Evolutionary conservation across 2,329 filamentous ascomycete genomes (phyloP).

Genomic region (Aphanoascus verrucosus): DNA sequence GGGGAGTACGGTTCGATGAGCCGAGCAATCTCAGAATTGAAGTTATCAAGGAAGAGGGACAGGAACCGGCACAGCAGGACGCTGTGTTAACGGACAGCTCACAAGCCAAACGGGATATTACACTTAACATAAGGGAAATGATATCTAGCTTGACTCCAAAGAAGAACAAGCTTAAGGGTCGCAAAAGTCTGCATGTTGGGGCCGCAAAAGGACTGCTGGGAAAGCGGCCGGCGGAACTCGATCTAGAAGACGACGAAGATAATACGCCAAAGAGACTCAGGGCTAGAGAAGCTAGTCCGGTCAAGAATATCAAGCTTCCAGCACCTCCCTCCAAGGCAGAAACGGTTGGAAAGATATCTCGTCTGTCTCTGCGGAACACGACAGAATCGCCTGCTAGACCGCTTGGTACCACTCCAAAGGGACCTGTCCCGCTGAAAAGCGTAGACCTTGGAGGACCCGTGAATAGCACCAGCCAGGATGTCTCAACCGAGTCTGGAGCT

Average conservation of each 20-base stretch:
- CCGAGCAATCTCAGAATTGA: conserved; percentile 46
- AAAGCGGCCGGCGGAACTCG: conserved; percentile 62
- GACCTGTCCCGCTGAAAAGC: conserved; percentile 24
- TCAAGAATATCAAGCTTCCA: conserved; percentile 62
- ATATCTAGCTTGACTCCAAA: conserved; percentile 69
- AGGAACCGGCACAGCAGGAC: conserved; percentile 25
- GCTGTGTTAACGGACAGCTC: conserved; percentile 39
- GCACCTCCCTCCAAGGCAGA: conserved; percentile 59
- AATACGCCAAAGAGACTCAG: conserved; percentile 54
- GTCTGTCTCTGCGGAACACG: conserved; percentile 38
- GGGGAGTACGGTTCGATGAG: conserved; percentile 54
- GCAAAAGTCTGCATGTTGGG: conserved; percentile 67
- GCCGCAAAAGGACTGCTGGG: conserved; percentile 63
- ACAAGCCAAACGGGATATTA: conserved; percentile 50
- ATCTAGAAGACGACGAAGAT: conserved; percentile 51
- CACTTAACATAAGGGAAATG: conserved; percentile 61
- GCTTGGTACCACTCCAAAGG: conserved; percentile 19
- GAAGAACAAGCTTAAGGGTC: conserved; percentile 54
- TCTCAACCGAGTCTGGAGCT: conserved; percentile 29
- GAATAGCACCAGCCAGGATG: conserved; percentile 2
- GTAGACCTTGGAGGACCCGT: neutral
- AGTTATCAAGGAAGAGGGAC: conserved; percentile 52
- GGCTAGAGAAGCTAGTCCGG: conserved; percentile 61
- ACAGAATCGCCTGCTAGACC: conserved; percentile 23
- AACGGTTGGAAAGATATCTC: conserved; percentile 48